Conservation (phyloP, 306 rosid genomes). For the Vigna radiata region DNA sequence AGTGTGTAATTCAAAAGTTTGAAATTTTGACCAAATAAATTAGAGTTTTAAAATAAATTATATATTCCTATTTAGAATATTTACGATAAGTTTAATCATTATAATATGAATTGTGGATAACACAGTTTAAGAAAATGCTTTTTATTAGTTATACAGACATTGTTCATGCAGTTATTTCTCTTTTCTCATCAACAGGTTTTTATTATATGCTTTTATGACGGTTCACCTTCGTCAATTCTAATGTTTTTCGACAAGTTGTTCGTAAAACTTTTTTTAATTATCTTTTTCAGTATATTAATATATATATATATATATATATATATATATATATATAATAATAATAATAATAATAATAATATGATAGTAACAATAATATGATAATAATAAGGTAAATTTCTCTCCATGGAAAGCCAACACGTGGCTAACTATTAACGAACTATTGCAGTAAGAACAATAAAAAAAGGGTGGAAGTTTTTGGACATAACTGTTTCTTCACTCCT, state of each 20-base stretch:
- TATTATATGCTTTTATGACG: neutral
- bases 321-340: no score
- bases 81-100: neutral
- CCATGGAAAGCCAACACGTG: neutral
- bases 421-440: constrained; percentile 45
- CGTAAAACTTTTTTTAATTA: neutral
- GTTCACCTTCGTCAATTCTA: neutral
- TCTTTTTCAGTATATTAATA: neutral
- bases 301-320: no score
- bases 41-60: neutral
- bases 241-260: constrained; percentile 9
- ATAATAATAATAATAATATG: neutral
- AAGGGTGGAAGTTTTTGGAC: constrained; percentile 6
- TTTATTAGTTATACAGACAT: neutral
- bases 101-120: neutral
- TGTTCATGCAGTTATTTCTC: neutral
- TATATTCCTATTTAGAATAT: neutral
- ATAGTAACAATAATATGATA: neutral
- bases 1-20: neutral
- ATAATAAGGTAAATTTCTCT: neutral
- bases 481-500: constrained; percentile 36
- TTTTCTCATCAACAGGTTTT: neutral
- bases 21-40: neutral
- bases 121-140: neutral
- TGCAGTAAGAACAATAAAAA: constrained; percentile 23